Base-by-base conservation (phyloP, 179 eudicot species). In the Beta lomatogona region DNA sequence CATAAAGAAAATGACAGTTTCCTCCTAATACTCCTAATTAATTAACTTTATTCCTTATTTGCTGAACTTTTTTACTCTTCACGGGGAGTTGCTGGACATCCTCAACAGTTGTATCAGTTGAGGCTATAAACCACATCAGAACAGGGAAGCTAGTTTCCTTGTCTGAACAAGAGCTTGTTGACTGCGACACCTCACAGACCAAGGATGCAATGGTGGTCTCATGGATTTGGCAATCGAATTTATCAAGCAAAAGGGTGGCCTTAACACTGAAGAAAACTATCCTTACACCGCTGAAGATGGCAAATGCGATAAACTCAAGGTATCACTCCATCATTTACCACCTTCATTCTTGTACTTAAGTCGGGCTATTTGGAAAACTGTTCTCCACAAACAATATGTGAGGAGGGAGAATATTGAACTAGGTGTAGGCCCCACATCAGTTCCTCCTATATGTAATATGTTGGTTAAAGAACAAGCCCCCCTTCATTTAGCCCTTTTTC, bases 81-180 rank as follows among this genome's bases (percentile, higher is more conserved):
- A 61, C 85, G 92, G 97, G 98, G n/a, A 92, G 97, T 83, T 94
- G 98, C 65, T 94, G 98, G 98, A 94, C 97, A 60, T 94, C 92
- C 79, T 92, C 98, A 1, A 86, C 97, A 0, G 90, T 94, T n/a
- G 98, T 77, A 14, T 88, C 87, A 3, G 92, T 25, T 25, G 1
- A 25, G 28, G 28, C 28, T 19, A 92, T 94, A 71, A 92, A 92
- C 90, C 90, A 90, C 36, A 91, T 94, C 71, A 94, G 84, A 77
- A 93, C 95, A 60, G 88, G 90, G 54, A 82, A 93, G 50, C 75
- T 94, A 2, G 88, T 93, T 14, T 83, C 95, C 46, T 79, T 91
- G 68, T 93, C 98, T 0, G 97, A 94, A 71, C 97, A 93, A 82
- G 89, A 93, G 80, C 91, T 94, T 66, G 85, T 94, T 16, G 98